Evolutionary conservation across 768 basidiomycete genomes (phyloP).

Genomic region (Chalciporus chontae): DNA sequence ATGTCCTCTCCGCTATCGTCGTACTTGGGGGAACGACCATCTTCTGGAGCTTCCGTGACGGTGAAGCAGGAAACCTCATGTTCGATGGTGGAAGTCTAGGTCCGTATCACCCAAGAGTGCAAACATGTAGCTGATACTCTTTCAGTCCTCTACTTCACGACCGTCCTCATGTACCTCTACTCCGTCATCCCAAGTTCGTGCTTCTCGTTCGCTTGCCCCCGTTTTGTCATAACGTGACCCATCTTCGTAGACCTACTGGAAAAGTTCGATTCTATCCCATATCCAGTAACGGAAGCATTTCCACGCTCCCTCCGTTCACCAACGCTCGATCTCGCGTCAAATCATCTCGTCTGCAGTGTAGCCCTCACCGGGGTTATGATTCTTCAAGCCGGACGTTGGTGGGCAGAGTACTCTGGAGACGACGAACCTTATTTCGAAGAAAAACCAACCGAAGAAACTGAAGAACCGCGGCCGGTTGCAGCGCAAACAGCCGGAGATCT

Average conservation of each 20-base stretch:
- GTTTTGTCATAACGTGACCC: slow-evolving; percentile 8
- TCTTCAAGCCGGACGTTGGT: slow-evolving; percentile 80
- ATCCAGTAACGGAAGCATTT: slow-evolving; percentile 53
- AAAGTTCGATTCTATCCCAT: slow-evolving; percentile 57
- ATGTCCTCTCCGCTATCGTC: slow-evolving; percentile 54
- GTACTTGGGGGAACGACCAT: slow-evolving; percentile 62
- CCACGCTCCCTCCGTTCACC: slow-evolving; percentile 58
- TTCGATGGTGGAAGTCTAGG: slow-evolving; percentile 89
- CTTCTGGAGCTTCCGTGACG: slow-evolving; percentile 74
- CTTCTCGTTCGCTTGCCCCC: not conserved
- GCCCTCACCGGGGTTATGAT: slow-evolving; percentile 83
- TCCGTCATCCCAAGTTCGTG: slow-evolving; percentile 77
- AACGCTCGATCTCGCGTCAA: slow-evolving; percentile 78
- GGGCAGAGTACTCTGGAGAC: slow-evolving; percentile 70
- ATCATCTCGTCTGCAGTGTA: slow-evolving; percentile 82
- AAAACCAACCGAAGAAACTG: slow-evolving; percentile 18
- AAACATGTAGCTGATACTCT: not conserved
- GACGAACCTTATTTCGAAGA: slow-evolving; percentile 40
- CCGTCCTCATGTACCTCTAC: slow-evolving; percentile 68
- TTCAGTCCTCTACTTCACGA: slow-evolving; percentile 71
- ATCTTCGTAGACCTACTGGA: slow-evolving; percentile 46
- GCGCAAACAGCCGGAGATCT: slow-evolving; percentile 1
- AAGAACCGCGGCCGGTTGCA: slow-evolving; percentile 5
- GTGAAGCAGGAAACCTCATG: slow-evolving; percentile 82
- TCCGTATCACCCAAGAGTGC: slow-evolving; percentile 36